Conservation (phyloP, 257 asterid species). For the Striga asiatica region DNA sequence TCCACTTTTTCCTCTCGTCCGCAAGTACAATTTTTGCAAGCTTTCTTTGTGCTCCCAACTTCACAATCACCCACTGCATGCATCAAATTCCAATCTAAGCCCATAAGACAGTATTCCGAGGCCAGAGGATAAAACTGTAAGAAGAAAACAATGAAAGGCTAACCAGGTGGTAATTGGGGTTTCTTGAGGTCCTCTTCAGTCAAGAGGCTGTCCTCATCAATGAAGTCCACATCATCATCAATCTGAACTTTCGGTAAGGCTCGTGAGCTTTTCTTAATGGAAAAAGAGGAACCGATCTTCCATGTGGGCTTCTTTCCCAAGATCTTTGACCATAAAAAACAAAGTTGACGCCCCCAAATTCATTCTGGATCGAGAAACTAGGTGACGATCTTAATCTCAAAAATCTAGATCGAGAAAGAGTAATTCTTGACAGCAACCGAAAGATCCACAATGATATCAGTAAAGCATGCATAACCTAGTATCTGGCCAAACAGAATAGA, state of each 20-base stretch:
- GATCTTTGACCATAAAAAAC: constrained; percentile 26
- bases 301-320: constrained; percentile 79
- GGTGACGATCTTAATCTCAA: neutral
- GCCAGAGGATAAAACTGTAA: constrained; percentile 5
- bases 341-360: neutral
- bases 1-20: constrained; percentile 79
- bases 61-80: constrained; percentile 67
- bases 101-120: neutral
- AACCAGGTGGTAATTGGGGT: constrained; percentile 71
- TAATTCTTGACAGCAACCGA: neutral
- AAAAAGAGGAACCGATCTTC: constrained; percentile 86
- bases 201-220: constrained; percentile 93
- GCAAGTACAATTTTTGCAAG: constrained; percentile 89
- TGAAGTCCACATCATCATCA: constrained; percentile 71
- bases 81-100: neutral
- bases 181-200: constrained; percentile 87
- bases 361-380: neutral
- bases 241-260: constrained; percentile 60
- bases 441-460: too few relatives aligned
- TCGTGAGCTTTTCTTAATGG: constrained; percentile 42
- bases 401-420: neutral
- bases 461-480: neutral
- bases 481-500: neutral
- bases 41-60: constrained; percentile 74
- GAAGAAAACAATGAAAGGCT: constrained; percentile 11